Conservation (phyloP, 1,284 basidiomycete genomes). For the Ceratobasidium sp. region DNA sequence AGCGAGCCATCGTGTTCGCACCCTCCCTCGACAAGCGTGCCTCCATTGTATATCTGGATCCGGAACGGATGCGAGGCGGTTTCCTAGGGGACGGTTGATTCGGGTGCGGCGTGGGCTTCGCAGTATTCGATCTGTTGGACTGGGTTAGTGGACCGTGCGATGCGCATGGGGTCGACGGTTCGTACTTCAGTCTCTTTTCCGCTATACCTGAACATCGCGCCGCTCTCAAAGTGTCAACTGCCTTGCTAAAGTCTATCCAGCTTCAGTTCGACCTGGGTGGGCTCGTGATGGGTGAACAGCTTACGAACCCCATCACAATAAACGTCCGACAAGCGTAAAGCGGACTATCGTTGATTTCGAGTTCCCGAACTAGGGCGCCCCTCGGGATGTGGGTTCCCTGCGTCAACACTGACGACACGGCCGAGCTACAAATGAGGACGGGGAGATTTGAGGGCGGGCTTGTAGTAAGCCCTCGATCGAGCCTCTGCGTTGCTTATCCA, state of each 20-base stretch:
- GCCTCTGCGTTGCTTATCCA: conserved; percentile 27
- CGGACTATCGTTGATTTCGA: conserved; percentile 26
- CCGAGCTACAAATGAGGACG: background rate
- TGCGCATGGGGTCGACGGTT: too few relatives aligned
- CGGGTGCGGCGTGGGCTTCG: conserved; percentile 27
- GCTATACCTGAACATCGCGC: conserved; percentile 37
- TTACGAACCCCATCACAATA: conserved; percentile 31
- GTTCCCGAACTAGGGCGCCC: background rate
- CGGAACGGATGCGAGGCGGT: conserved; percentile 36
- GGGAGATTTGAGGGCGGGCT: background rate
- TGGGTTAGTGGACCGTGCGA: background rate
- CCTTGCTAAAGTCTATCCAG: conserved; percentile 30
- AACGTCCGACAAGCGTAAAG: conserved; percentile 40
- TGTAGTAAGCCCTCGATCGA: conserved; percentile 16
- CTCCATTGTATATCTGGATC: conserved; percentile 12
- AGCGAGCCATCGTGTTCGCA: conserved; percentile 36
- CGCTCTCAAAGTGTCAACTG: conserved; percentile 26
- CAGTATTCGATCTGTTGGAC: conserved; percentile 28
- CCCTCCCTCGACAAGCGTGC: conserved; percentile 32
- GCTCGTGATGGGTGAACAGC: background rate
- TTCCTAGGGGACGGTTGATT: conserved; percentile 28
- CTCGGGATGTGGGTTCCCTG: conserved; percentile 27
- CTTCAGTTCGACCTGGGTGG: background rate
- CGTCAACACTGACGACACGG: conserved; percentile 26
- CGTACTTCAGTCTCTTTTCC: conserved; percentile 38